phyloP scores from a whole-genome alignment of 2,329 filamentous ascomycete species.

The Alternaria metachromatica region DNA sequence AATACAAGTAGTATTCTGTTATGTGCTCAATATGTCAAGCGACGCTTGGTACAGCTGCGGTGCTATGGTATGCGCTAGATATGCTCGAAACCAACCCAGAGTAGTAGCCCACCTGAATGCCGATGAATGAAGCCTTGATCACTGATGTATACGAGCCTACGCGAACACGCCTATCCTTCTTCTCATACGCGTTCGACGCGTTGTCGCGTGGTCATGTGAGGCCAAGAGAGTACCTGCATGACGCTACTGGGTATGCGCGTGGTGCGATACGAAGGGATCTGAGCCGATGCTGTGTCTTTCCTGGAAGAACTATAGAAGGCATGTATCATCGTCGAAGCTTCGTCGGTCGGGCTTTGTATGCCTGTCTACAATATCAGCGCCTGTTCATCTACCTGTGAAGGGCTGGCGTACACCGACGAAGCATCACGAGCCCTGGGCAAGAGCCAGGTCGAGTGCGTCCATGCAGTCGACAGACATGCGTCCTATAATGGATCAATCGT shows the following conservation, averaged over 20 bases:
- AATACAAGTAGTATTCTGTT: background rate
- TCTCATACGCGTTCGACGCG: background rate
- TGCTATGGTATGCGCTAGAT: background rate
- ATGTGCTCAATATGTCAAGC: background rate
- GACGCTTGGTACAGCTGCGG: background rate
- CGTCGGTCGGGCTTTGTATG: background rate
- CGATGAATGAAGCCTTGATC: background rate
- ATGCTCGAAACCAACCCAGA: background rate
- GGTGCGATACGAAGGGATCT: background rate
- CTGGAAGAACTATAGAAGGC: background rate
- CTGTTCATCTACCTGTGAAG: background rate
- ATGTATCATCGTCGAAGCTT: background rate
- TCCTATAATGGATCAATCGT: slow-evolving; percentile 39
- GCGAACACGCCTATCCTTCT: background rate
- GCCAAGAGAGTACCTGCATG: background rate
- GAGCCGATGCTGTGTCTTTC: background rate
- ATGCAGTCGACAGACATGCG: slow-evolving; percentile 37
- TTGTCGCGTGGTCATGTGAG: slow-evolving; percentile 4
- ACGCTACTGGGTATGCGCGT: background rate
- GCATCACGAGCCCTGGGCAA: slow-evolving; percentile 19
- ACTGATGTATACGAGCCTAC: background rate
- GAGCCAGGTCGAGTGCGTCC: slow-evolving; percentile 36
- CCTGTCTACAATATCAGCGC: slow-evolving; percentile 1
- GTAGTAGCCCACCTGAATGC: background rate
- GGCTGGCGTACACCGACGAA: slow-evolving; percentile 2